Conservation (phyloP, 768 basidiomycete genomes). For the Lactifluus piperatus region DNA sequence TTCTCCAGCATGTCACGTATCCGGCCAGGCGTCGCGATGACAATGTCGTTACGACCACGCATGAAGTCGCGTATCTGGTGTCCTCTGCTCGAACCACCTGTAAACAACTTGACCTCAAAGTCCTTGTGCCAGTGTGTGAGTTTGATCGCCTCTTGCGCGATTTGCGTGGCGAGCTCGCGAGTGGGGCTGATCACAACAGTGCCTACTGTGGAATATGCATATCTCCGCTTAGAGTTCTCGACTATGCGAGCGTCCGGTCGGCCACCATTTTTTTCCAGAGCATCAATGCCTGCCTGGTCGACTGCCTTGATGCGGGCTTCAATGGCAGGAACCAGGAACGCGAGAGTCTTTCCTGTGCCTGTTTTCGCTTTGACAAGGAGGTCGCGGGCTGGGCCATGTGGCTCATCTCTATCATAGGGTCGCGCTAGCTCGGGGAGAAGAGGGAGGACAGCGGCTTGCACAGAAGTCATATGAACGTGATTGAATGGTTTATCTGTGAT, state of each 20-base stretch:
- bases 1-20: slow-evolving; percentile 61
- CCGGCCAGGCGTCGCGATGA: slow-evolving; percentile 88
- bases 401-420: slow-evolving; percentile 35
- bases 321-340: slow-evolving; percentile 80
- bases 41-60: slow-evolving; percentile 59
- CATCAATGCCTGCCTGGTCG: slow-evolving; percentile 35
- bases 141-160: slow-evolving; percentile 72
- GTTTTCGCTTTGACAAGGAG: slow-evolving; percentile 82
- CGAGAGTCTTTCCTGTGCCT: slow-evolving; percentile 84
- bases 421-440: slow-evolving; percentile 62
- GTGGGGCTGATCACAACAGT: slow-evolving; percentile 83
- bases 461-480: slow-evolving; percentile 64
- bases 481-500: slow-evolving; percentile 57
- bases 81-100: slow-evolving; percentile 64
- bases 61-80: slow-evolving; percentile 63
- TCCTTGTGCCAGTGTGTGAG: slow-evolving; percentile 51
- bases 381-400: slow-evolving; percentile 40
- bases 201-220: slow-evolving; percentile 47
- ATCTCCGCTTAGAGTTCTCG: slow-evolving; percentile 28
- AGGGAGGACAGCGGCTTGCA: slow-evolving; percentile 72
- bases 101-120: slow-evolving; percentile 64
- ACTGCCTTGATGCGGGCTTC: slow-evolving; percentile 63
- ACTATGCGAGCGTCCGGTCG: slow-evolving; percentile 26
- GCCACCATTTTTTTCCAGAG: slow-evolving; percentile 36
- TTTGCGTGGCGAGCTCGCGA: slow-evolving; percentile 83